phyloP scores from a whole-genome alignment of 164 flowering plant species.

The Piper betle region DNA sequence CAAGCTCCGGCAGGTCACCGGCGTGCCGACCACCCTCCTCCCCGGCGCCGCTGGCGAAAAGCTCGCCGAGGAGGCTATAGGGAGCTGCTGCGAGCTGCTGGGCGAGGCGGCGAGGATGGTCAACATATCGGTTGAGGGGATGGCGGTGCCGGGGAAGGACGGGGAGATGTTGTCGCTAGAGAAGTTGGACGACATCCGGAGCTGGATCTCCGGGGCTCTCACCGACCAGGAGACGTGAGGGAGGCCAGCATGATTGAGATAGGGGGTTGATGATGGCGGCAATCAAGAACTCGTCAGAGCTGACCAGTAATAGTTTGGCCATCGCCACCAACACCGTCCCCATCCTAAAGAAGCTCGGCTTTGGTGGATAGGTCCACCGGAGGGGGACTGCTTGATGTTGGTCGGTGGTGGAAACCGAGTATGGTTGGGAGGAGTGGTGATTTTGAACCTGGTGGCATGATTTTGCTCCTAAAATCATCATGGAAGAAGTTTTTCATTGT shows the following conservation, averaged over 20 bases:
- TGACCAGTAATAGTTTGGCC: conserved; percentile 56
- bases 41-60: conserved; percentile 6
- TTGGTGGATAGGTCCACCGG: conserved; percentile 15
- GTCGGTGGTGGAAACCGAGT: too few relatives aligned
- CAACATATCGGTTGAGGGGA: conserved; percentile 20
- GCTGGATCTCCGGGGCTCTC: conserved; percentile 59
- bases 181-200: conserved; percentile 33
- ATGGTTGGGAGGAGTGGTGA: too few relatives aligned
- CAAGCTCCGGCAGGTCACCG: conserved; percentile 24
- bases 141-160: neutral
- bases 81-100: conserved; percentile 31
- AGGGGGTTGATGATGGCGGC: neutral
- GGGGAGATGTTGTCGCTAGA: neutral
- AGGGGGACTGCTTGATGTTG: too few relatives aligned
- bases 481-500: too few relatives aligned
- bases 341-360: conserved; percentile 11
- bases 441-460: too few relatives aligned
- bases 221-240: conserved; percentile 48
- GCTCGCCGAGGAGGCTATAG: conserved; percentile 20
- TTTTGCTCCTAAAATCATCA: too few relatives aligned
- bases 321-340: conserved; percentile 25
- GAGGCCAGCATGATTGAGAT: conserved; percentile 7
- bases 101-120: conserved; percentile 38
- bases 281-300: conserved; percentile 34
- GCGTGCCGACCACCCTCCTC: conserved; percentile 4